These are phyloP conservation scores for Penicilliopsis zonata DNA, from an alignment of 495 filamentous ascomycete genomes.

Conservation along the genomic window DNA sequence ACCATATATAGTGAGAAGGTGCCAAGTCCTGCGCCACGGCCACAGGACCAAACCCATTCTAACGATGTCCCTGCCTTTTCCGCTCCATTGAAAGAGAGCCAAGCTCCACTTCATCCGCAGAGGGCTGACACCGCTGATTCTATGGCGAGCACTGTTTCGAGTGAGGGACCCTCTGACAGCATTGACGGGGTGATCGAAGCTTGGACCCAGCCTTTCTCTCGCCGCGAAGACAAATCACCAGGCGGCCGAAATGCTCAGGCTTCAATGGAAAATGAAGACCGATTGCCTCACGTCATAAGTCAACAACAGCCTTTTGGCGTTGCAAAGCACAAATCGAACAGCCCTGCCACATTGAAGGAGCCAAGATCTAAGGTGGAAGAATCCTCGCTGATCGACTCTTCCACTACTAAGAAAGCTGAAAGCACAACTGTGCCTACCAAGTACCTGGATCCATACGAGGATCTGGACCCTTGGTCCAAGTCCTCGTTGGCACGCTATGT, in stretches of 20 bases:
- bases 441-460: slow-evolving; percentile 29
- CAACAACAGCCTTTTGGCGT: slow-evolving; percentile 7
- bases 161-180: slow-evolving; percentile 17
- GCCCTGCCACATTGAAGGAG: slow-evolving; percentile 1
- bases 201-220: slow-evolving; percentile 24
- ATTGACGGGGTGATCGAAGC: slow-evolving; percentile 35
- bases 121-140: slow-evolving; percentile 21
- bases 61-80: no score
- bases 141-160: slow-evolving; percentile 9
- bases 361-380: neutral
- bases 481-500: slow-evolving; percentile 40
- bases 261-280: no score
- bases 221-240: no score
- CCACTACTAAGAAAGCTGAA: slow-evolving; percentile 1
- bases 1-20: no score
- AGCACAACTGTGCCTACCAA: slow-evolving; percentile 4
- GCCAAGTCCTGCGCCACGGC: slow-evolving; percentile 4
- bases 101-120: slow-evolving; percentile 7
- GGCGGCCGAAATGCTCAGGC: no score
- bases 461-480: slow-evolving; percentile 40
- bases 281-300: no score
- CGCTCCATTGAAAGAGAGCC: slow-evolving; percentile 5
- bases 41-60: neutral
- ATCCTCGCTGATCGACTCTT: neutral
- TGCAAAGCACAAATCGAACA: slow-evolving; percentile 4